Evolutionary conservation across 2,329 filamentous ascomycete genomes (phyloP).

Genomic region (Achaetomium macrosporum): DNA sequence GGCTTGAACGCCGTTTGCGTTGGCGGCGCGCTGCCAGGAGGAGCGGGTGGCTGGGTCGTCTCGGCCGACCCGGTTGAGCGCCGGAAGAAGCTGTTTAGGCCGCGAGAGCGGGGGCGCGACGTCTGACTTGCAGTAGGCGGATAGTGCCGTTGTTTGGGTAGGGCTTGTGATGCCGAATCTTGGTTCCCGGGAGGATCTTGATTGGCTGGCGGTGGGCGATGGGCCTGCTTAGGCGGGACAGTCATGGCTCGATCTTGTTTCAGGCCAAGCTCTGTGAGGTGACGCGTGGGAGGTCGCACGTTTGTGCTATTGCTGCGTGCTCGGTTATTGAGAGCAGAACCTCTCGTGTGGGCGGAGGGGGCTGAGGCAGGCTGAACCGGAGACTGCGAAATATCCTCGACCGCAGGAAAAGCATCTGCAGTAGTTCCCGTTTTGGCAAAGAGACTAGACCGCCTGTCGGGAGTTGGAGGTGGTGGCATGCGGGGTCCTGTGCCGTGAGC

Average conservation of each 20-base stretch:
- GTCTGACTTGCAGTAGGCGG: conserved; percentile 43
- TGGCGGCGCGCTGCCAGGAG: conserved; percentile 23
- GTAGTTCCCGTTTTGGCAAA: conserved; percentile 40
- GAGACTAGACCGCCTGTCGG: conserved; percentile 49
- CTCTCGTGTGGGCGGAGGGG: conserved; percentile 24
- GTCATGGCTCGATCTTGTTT: conserved; percentile 22
- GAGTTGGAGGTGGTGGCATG: conserved; percentile 45
- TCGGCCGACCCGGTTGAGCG: conserved; percentile 41
- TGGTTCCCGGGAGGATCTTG: conserved; percentile 7
- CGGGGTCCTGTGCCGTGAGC: conserved; percentile 22
- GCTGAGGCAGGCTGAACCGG: conserved; percentile 19
- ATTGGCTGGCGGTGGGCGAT: conserved; percentile 18
- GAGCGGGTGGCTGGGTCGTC: conserved; percentile 14
- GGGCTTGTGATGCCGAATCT: conserved; percentile 11
- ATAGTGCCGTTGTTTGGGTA: conserved; percentile 39
- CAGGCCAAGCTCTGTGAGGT: conserved; percentile 11
- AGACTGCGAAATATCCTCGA: conserved; percentile 18
- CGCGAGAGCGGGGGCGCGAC: conserved; percentile 37
- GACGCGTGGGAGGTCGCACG: conserved; percentile 8
- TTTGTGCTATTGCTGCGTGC: conserved; percentile 26
- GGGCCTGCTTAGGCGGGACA: conserved; percentile 21
- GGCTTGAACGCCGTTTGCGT: conserved; percentile 22
- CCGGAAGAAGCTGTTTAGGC: conserved; percentile 47
- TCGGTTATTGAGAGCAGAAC: conserved; percentile 21
- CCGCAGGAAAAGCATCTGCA: conserved; percentile 17